Evolutionary conservation across 2,329 filamentous ascomycete genomes (phyloP), one percentile per base, ranked within the genome.

Genomic region (Trichoderma atrobrunneum): DNA sequence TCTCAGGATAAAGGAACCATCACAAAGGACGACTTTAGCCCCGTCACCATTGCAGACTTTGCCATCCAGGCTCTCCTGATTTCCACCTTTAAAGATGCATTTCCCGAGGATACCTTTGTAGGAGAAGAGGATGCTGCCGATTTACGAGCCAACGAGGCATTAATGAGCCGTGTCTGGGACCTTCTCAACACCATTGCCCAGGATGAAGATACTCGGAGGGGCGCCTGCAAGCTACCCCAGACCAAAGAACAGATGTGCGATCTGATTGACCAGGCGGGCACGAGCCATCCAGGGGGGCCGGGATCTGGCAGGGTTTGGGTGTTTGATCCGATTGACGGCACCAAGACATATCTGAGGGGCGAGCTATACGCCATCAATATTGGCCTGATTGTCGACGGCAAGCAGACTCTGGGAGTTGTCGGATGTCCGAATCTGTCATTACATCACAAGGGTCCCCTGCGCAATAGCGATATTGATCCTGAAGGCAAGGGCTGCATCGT

Each of bases 301-400:
- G 77, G 74, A 10, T 75, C 77, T 2, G 84, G 83, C 8, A 78
- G 87, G 16, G 84, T 85, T 10, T 90, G 88, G 87, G 83, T 90
- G 0, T 89, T 90, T 75, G 88, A 90, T 75, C 88, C 88, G 0
- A 89, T 90, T 34, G 88, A 90, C 74, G 88, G 88, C 8, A 90
- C 88, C 2, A 85, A 87, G 79, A 88, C 87, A 0, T 90, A 87
- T 69, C 81, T 90, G 10, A 79, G 81, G 12, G 84, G 85, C 7
- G 81, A 88, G 75, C 83, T 88, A 61, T 90, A 89, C 74, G 88
- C 87, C 71, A 86, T 89, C 78, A 89, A 89, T 72, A 81, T 88
- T 21, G 87, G 83, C 2, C 81, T 90, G 3, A 77, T 90, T 3
- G 80, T 85, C 36, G 85, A 84, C 30, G 85, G 87, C 4, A 78